These are phyloP conservation scores for Macrotyloma uniflorum DNA, from an alignment of 306 rosid species.

Conservation along the genomic window DNA sequence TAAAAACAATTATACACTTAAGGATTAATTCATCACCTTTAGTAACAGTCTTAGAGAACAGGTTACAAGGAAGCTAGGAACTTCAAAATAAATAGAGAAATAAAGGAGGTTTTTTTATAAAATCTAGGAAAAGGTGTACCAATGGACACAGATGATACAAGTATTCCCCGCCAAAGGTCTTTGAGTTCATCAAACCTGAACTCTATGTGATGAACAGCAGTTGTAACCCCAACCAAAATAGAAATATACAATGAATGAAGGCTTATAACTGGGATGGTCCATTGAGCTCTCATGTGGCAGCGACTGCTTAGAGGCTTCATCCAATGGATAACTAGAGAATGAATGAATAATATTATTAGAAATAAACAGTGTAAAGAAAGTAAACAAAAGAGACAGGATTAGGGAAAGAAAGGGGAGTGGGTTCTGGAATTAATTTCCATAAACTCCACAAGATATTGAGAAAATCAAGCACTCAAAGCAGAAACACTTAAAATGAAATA, in stretches of 20 bases:
- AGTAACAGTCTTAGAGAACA: conserved; percentile 14
- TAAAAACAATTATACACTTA: too few species aligned
- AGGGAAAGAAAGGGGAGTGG: background rate
- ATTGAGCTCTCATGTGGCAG: conserved; percentile 76
- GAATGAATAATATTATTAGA: conserved; percentile 42
- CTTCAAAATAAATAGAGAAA: conserved; percentile 23
- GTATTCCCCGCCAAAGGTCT: conserved; percentile 94
- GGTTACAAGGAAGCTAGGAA: conserved; percentile 19
- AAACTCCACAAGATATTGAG: conserved; percentile 15
- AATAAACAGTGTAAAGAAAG: background rate
- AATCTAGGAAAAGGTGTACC: conserved; percentile 61
- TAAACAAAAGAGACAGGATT: conserved; percentile 7
- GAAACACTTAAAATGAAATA: conserved; percentile 26
- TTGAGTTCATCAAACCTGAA: conserved; percentile 94
- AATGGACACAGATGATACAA: conserved; percentile 67
- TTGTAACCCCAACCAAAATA: conserved; percentile 72
- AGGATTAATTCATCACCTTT: conserved; percentile 29
- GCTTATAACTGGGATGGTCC: conserved; percentile 67
- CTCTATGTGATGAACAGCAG: conserved; percentile 84
- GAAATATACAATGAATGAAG: conserved; percentile 75
- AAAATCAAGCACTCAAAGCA: conserved; percentile 6
- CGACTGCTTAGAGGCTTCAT: conserved; percentile 69
- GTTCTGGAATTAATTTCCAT: background rate
- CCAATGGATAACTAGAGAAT: conserved; percentile 63
- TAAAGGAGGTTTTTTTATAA: conserved; percentile 15